phyloP scores from a whole-genome alignment of 768 basidiomycete species.

The Daedaleopsis nitida region DNA sequence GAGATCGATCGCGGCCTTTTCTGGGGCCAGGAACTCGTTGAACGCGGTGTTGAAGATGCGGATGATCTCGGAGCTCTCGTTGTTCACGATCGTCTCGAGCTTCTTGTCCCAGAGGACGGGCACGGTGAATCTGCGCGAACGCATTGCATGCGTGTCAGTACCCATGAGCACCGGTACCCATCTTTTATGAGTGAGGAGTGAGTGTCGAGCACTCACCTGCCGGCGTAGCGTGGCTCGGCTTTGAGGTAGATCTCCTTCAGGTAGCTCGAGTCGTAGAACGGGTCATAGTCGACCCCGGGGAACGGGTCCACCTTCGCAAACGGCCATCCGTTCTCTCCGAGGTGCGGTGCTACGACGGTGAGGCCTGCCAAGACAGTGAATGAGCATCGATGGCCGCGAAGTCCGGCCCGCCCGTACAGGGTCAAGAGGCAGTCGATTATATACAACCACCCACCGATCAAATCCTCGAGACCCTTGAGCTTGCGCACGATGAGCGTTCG shows the following conservation, averaged over 20 bases:
- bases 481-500: slow-evolving; percentile 86
- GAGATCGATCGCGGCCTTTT: slow-evolving; percentile 67
- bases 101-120: slow-evolving; percentile 96
- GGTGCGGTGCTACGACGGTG: slow-evolving; percentile 80
- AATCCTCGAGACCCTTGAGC: slow-evolving; percentile 87
- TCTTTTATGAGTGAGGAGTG: no score
- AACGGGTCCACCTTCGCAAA: slow-evolving; percentile 72
- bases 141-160: background rate
- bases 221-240: slow-evolving; percentile 69
- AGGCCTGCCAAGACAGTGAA: slow-evolving; percentile 51
- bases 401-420: background rate
- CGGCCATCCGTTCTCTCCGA: slow-evolving; percentile 87
- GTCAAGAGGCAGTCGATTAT: background rate
- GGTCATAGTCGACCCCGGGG: slow-evolving; percentile 77
- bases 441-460: slow-evolving; percentile 61
- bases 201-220: slow-evolving; percentile 29
- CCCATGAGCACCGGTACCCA: background rate
- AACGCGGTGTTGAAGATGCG: slow-evolving; percentile 89
- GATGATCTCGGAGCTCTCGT: slow-evolving; percentile 94
- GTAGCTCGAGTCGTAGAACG: slow-evolving; percentile 66
- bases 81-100: slow-evolving; percentile 85
- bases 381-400: background rate
- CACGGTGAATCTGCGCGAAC: slow-evolving; percentile 65
- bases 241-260: slow-evolving; percentile 85
- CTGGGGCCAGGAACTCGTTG: slow-evolving; percentile 67